phyloP scores from a whole-genome alignment of 805 yeast species.

The Candida morakotiae region DNA sequence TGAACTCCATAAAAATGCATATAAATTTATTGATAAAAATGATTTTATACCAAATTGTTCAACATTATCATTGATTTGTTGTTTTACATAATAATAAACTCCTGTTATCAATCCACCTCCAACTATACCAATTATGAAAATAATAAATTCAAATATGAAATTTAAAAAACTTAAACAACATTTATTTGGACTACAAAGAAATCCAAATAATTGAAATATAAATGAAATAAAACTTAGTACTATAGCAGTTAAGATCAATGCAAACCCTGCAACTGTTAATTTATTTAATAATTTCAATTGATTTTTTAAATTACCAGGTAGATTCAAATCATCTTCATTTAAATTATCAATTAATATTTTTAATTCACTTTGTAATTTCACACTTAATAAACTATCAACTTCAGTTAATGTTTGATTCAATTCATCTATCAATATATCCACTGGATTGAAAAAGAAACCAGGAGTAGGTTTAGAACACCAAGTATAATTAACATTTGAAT shows the following conservation, averaged over 20 bases:
- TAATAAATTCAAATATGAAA: slow-evolving; percentile 39
- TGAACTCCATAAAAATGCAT: slow-evolving; percentile 64
- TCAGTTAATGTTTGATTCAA: slow-evolving; percentile 20
- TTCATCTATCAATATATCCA: slow-evolving; percentile 29
- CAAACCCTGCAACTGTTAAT: slow-evolving; percentile 56
- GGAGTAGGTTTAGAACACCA: slow-evolving; percentile 54
- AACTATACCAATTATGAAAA: slow-evolving; percentile 41
- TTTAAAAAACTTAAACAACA: slow-evolving; percentile 44
- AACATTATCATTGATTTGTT: slow-evolving; percentile 47
- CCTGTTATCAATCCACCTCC: slow-evolving; percentile 63
- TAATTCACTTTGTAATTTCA: slow-evolving; percentile 14
- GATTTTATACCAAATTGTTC: slow-evolving; percentile 53
- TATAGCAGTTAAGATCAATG: slow-evolving; percentile 26
- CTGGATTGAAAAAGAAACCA: slow-evolving; percentile 56
- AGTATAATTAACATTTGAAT: slow-evolving; percentile 31
- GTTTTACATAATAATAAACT: slow-evolving; percentile 45
- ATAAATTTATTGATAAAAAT: slow-evolving; percentile 44
- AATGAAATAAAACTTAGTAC: slow-evolving; percentile 40
- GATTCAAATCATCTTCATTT: slow-evolving; percentile 28
- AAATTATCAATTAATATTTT: slow-evolving; percentile 19
- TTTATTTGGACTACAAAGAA: slow-evolving; percentile 39
- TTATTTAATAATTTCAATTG: slow-evolving; percentile 43
- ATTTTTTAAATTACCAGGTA: slow-evolving; percentile 53
- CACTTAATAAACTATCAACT: slow-evolving; percentile 14
- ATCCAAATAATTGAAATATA: slow-evolving; percentile 44